phyloP scores from a whole-genome alignment of 495 filamentous ascomycete species.

The Tuber melanosporum region DNA sequence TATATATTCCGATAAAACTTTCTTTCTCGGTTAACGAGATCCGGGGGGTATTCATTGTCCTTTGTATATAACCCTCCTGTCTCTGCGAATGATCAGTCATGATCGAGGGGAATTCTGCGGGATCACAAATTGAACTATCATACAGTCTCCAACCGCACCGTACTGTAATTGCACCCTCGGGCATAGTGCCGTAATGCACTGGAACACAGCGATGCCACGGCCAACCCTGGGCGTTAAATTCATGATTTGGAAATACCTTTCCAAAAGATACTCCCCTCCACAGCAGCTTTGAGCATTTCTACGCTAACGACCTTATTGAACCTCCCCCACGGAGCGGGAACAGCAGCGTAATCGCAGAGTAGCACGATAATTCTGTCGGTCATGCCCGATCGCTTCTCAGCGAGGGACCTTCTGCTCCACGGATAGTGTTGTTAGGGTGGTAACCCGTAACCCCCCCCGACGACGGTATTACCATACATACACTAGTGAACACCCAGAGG shows the following conservation, averaged over 20 bases:
- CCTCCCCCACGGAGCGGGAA: conserved; percentile 47
- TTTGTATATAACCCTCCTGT: conserved; percentile 40
- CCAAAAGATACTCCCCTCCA: conserved; percentile 52
- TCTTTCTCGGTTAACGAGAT: neutral
- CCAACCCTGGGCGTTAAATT: conserved; percentile 56
- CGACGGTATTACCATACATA: too few relatives aligned
- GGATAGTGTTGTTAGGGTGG: too few relatives aligned
- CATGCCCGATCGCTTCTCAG: conserved; percentile 46
- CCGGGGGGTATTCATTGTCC: conserved; percentile 42
- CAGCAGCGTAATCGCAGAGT: conserved; percentile 29
- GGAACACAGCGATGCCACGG: conserved; percentile 44
- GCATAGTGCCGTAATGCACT: too few relatives aligned
- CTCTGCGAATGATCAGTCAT: conserved; percentile 10
- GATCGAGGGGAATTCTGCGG: conserved; percentile 26
- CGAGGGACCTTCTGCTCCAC: conserved; percentile 53
- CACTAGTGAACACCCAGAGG: too few relatives aligned
- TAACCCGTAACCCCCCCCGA: too few relatives aligned
- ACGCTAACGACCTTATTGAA: conserved; percentile 67
- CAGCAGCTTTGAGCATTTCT: conserved; percentile 72
- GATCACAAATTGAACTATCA: neutral
- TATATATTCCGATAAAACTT: neutral
- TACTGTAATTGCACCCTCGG: too few relatives aligned
- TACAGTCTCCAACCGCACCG: too few relatives aligned
- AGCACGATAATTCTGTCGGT: conserved; percentile 45
- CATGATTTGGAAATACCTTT: conserved; percentile 56